Evolutionary conservation across 495 filamentous ascomycete genomes (phyloP).

Genomic region (Hypoxylon cercidicola): DNA sequence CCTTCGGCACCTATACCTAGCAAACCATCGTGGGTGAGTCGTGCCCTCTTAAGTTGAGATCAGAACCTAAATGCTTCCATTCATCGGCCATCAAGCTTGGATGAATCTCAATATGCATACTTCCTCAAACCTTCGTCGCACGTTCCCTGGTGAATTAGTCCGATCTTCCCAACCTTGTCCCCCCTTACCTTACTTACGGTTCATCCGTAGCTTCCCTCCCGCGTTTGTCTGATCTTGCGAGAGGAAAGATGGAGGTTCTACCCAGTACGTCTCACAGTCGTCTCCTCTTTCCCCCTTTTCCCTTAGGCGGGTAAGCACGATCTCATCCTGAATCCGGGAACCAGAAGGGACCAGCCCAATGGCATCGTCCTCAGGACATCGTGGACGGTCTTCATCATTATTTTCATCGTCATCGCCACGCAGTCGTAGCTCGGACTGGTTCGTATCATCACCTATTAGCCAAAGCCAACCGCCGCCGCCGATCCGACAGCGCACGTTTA

Average conservation of each 20-base stretch:
- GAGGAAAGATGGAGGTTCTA: constrained; percentile 19
- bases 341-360: constrained; percentile 15
- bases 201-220: not conserved
- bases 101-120: constrained; percentile 15
- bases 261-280: constrained; percentile 25
- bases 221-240: constrained; percentile 15
- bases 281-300: constrained; percentile 3
- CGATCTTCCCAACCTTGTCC: constrained; percentile 27
- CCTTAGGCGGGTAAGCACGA: constrained; percentile 22
- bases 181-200: not conserved
- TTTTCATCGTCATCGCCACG: constrained; percentile 24
- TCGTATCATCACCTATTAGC: constrained; percentile 24
- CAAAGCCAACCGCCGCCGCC: constrained; percentile 30
- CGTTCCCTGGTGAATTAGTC: constrained; percentile 26
- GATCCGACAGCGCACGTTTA: constrained; percentile 22
- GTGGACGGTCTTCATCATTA: constrained; percentile 32
- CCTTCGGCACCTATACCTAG: not conserved
- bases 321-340: constrained; percentile 1
- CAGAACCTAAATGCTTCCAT: constrained; percentile 29
- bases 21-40: constrained; percentile 11
- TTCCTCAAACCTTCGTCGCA: constrained; percentile 32
- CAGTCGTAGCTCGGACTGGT: constrained; percentile 23
- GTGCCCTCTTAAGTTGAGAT: constrained; percentile 15
- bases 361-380: constrained; percentile 13
- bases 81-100: constrained; percentile 15